Percentiles rank a stretch among this genome's conserved stretches.
phyloP scores from a whole-genome alignment of 2,329 filamentous ascomycete genomes.

The Kalmusia sp. region DNA sequence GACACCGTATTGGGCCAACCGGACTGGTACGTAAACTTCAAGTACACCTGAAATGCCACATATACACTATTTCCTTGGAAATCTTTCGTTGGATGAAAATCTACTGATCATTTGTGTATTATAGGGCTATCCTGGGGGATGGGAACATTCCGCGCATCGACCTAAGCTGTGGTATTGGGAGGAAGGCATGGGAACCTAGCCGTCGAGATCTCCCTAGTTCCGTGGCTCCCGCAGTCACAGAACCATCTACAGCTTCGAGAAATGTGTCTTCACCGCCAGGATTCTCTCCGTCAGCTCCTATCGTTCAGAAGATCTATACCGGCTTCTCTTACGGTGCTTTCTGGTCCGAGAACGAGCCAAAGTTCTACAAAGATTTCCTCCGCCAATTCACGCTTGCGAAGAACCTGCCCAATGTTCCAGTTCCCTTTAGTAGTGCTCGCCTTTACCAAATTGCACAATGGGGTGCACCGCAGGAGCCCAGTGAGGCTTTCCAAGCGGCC shows the following conservation, averaged over 20 bases:
- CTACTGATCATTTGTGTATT: not conserved
- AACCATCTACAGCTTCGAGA: slow-evolving; percentile 11
- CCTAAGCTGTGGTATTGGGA: slow-evolving; percentile 1
- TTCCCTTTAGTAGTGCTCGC: slow-evolving; percentile 71
- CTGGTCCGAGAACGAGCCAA: slow-evolving; percentile 22
- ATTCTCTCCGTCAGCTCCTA: not conserved
- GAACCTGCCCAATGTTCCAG: slow-evolving; percentile 41
- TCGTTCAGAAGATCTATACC: slow-evolving; percentile 21
- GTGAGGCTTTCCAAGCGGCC: slow-evolving; percentile 53
- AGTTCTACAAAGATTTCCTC: slow-evolving; percentile 32
- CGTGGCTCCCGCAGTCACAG: too few species aligned
- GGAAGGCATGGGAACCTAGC: not conserved
- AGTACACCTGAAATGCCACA: too few species aligned
- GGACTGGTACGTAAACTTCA: not conserved
- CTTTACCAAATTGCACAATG: slow-evolving; percentile 70
- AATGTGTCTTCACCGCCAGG: not conserved
- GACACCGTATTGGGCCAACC: slow-evolving; percentile 17
- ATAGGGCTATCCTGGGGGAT: not conserved
- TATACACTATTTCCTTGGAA: too few species aligned
- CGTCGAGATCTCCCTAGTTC: not conserved
- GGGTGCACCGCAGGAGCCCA: slow-evolving; percentile 60
- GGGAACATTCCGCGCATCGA: not conserved
- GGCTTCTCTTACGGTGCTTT: slow-evolving; percentile 40
- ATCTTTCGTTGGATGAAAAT: too few species aligned
- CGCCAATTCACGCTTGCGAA: slow-evolving; percentile 30